Percentiles rank a stretch among this genome's conserved stretches.
Conservation (phyloP, 2,329 filamentous ascomycete genomes). For the Fusarium anthophilum region DNA sequence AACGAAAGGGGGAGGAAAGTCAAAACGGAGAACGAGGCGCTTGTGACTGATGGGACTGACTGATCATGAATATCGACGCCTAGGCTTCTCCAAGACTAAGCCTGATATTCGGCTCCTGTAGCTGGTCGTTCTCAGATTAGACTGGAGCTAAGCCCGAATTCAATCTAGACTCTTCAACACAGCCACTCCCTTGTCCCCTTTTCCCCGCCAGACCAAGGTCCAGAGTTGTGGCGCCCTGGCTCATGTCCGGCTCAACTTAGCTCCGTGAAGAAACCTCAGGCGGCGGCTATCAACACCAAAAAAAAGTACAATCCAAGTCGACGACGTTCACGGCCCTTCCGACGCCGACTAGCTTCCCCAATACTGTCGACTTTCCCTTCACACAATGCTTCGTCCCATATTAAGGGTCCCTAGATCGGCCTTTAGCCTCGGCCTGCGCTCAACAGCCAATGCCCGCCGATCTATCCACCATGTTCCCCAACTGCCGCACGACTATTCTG, state of each 20-base stretch:
- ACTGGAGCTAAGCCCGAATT: slow-evolving; percentile 5
- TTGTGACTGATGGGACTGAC: slow-evolving; percentile 33
- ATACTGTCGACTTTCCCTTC: background rate
- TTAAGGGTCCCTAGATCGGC: slow-evolving; percentile 61
- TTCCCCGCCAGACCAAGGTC: background rate
- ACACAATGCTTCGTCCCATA: slow-evolving; percentile 61
- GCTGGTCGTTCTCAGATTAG: slow-evolving; percentile 11
- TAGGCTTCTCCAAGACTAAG: background rate
- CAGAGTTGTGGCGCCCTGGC: slow-evolving; percentile 9
- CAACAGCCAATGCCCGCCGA: slow-evolving; percentile 50
- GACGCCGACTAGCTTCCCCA: slow-evolving; percentile 10
- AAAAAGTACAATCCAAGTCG: slow-evolving; percentile 30
- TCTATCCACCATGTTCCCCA: slow-evolving; percentile 59
- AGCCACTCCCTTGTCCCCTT: slow-evolving; percentile 4
- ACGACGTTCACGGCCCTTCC: slow-evolving; percentile 16
- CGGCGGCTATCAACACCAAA: slow-evolving; percentile 29
- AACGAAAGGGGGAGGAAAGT: background rate
- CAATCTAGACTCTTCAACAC: slow-evolving; percentile 7
- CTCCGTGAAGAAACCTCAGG: slow-evolving; percentile 33
- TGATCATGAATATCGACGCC: slow-evolving; percentile 16
- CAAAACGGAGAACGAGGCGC: slow-evolving; percentile 13
- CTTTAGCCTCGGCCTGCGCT: slow-evolving; percentile 50
- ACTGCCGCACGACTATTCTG: slow-evolving; percentile 56
- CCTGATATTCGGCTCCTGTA: background rate
- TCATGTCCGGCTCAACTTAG: slow-evolving; percentile 29